phyloP scores from a whole-genome alignment of 441 rosid species.

The Populus trichocarpa region DNA sequence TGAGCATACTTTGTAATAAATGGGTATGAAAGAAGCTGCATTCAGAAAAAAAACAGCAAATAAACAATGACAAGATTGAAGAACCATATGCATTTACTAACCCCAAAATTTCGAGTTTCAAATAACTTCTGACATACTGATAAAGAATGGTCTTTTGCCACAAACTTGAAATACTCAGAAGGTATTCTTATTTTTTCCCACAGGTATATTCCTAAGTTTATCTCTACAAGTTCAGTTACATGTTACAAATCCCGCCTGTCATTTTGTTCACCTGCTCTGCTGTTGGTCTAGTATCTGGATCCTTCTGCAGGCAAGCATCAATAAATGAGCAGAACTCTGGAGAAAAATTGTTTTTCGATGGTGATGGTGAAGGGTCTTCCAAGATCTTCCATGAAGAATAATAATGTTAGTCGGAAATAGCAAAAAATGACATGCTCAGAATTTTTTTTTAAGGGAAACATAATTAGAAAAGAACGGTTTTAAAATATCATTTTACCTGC shows the following conservation, averaged over 20 bases:
- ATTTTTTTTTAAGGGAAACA: neutral
- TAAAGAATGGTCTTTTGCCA: neutral
- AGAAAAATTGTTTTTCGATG: constrained; percentile 67
- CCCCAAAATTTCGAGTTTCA: neutral
- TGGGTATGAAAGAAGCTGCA: constrained; percentile 86
- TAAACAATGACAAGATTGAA: neutral
- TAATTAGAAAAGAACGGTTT: neutral
- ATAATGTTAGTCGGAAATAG: constrained; percentile 9
- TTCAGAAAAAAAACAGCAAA: constrained; percentile 18
- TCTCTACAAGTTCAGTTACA: neutral
- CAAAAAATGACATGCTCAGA: neutral
- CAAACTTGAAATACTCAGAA: neutral
- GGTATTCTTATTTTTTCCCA: neutral
- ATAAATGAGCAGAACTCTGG: constrained; percentile 89
- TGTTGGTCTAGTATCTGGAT: constrained; percentile 80
- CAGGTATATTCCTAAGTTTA: neutral
- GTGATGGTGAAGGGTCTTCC: constrained; percentile 96
- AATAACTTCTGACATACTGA: neutral
- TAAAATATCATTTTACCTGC: constrained; percentile 61
- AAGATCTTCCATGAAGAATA: constrained; percentile 52
- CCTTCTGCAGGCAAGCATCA: constrained; percentile 83
- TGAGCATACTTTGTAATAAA: constrained; percentile 70
- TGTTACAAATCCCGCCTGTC: neutral
- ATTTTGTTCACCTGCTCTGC: constrained; percentile 74
- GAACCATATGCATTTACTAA: neutral